Percentiles rank a stretch among this genome's conserved stretches.
Evolutionary conservation across 2,329 filamentous ascomycete genomes (phyloP).

Genomic region (Colletotrichum salicis): DNA sequence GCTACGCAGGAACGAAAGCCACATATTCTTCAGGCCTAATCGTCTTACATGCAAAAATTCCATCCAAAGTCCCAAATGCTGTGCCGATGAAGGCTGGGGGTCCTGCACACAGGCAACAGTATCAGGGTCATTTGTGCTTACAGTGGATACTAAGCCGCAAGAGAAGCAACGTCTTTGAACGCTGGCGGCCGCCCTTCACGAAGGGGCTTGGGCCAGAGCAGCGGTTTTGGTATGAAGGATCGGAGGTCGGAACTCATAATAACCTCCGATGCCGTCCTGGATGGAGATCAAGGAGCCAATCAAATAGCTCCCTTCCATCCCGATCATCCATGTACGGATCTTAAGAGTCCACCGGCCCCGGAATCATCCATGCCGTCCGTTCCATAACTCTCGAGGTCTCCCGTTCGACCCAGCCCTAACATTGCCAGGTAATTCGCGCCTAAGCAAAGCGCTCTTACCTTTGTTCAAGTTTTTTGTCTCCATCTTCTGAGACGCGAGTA

Average conservation of each 20-base stretch:
- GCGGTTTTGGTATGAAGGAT: not conserved
- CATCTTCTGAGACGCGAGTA: not conserved
- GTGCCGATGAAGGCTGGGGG: not conserved
- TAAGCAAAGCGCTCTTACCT: not conserved
- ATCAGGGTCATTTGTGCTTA: not conserved
- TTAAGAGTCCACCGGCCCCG: conserved; percentile 19
- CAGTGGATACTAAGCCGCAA: not conserved
- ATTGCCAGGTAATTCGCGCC: not conserved
- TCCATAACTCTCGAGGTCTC: not conserved
- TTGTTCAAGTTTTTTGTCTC: not conserved
- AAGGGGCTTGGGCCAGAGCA: not conserved
- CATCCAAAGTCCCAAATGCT: not conserved
- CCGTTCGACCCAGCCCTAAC: not conserved
- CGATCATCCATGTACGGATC: not conserved
- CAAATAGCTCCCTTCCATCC: not conserved
- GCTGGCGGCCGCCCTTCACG: not conserved
- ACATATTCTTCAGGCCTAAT: not conserved
- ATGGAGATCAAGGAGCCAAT: not conserved
- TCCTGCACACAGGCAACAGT: not conserved
- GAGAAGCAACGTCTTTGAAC: not conserved
- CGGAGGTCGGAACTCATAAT: not conserved
- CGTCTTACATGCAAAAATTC: not conserved
- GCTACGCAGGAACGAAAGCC: not conserved
- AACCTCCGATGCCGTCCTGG: conserved; percentile 4
- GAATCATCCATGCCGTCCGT: not conserved